Conservation (phyloP, 1,284 basidiomycete species). For the Malassezia sp. region DNA sequence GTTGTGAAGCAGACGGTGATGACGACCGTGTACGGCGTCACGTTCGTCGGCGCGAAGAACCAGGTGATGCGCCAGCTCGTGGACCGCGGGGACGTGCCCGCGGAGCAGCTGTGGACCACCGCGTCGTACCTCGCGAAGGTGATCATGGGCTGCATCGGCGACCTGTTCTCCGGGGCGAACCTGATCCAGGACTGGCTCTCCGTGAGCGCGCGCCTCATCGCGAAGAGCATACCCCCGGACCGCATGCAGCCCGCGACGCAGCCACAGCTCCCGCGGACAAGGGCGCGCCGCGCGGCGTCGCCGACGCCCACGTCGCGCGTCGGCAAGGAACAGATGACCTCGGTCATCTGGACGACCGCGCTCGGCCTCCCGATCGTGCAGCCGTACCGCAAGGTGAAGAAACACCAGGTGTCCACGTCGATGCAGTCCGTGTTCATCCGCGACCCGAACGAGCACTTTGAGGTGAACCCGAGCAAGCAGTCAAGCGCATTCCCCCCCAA, state of each 20-base stretch:
- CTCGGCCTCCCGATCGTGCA: slow-evolving; percentile 89
- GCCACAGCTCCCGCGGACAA: slow-evolving; percentile 14
- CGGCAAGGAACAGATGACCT: slow-evolving; percentile 72
- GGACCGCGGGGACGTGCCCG: slow-evolving; percentile 62
- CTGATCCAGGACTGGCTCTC: slow-evolving; percentile 86
- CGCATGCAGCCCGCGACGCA: slow-evolving; percentile 55
- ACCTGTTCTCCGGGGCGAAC: slow-evolving; percentile 82
- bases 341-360: slow-evolving; percentile 91
- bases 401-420: slow-evolving; percentile 62
- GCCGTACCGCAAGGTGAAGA: slow-evolving; percentile 75
- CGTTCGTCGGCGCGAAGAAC: slow-evolving; percentile 83
- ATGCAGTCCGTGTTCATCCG: slow-evolving; percentile 87
- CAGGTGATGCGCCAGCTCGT: slow-evolving; percentile 84
- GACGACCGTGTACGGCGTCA: slow-evolving; percentile 99
- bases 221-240: slow-evolving; percentile 71
- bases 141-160: slow-evolving; percentile 57
- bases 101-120: slow-evolving; percentile 63
- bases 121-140: slow-evolving; percentile 60
- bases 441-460: slow-evolving; percentile 67
- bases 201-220: slow-evolving; percentile 67
- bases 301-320: slow-evolving; percentile 12
- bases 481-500: slow-evolving; percentile 96
- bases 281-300: background rate
- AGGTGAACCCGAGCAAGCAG: slow-evolving; percentile 78
- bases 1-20: slow-evolving; percentile 99